These are phyloP conservation scores for Ustilago nuda DNA, from an alignment of 1,284 basidiomycete genomes.

Conservation along the genomic window DNA sequence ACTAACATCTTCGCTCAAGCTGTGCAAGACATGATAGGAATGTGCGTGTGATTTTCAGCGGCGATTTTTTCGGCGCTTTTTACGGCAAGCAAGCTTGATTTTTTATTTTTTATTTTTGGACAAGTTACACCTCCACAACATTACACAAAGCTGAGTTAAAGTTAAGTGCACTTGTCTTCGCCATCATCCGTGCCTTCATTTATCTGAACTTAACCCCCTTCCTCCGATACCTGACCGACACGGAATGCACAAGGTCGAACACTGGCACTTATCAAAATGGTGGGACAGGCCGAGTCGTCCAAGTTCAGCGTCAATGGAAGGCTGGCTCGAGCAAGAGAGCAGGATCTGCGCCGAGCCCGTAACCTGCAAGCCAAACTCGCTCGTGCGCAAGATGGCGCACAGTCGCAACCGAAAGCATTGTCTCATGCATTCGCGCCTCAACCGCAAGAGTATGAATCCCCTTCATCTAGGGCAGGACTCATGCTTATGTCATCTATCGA, in stretches of 20 bases:
- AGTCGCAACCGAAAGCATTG: background rate
- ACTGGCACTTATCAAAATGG: background rate
- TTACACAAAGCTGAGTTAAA: background rate
- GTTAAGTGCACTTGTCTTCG: background rate
- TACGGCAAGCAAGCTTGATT: background rate
- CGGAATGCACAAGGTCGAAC: background rate
- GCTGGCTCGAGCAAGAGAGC: slow-evolving; percentile 30
- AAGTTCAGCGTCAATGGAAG: slow-evolving; percentile 37
- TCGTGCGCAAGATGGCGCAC: slow-evolving; percentile 13
- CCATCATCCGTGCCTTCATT: slow-evolving; percentile 3
- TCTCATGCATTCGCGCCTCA: background rate
- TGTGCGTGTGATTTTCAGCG: background rate
- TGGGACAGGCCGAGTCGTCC: slow-evolving; percentile 16
- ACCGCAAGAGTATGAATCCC: background rate
- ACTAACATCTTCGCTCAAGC: background rate
- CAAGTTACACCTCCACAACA: slow-evolving; percentile 24
- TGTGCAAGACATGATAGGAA: background rate
- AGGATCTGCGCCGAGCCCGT: slow-evolving; percentile 37
- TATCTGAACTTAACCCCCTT: too few species aligned
- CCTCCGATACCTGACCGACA: too few species aligned
- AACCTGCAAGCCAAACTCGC: slow-evolving; percentile 38
- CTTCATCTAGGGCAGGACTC: slow-evolving; percentile 37
- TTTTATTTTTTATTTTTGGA: background rate
- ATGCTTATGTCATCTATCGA: slow-evolving; percentile 33
- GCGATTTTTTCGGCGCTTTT: slow-evolving; percentile 10